Evolutionary conservation across 2,329 filamentous ascomycete genomes (phyloP), one percentile per base, ranked within the genome.

Genomic region (Myriosclerotinia scirpicola): DNA sequence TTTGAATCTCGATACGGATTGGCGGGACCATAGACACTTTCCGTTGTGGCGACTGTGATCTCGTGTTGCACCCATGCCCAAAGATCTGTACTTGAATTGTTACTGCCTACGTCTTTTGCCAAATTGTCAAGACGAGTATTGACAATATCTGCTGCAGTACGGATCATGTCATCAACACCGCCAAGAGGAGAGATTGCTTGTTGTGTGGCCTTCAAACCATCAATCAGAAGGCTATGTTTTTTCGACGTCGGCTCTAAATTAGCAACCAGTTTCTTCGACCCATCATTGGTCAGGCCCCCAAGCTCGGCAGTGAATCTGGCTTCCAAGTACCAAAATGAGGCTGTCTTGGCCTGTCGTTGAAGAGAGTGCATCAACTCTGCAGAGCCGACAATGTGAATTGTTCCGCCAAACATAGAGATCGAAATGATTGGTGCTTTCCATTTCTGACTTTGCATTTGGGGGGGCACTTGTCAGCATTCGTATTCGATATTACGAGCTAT

Each of bases 11-110:
- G 40, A 64, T 64, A 55, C 4, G 52, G 61, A 26, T 55, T 55
- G 15, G n/a, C 30, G 2, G 61, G 52, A 1, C 61, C 52, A 46
- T 55, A 64, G 15, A 64, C 52, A 14, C 40, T 54, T 30, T 64
- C 61, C 8, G 61, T 64, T 8, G 38, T 64, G 12, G 61, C 26
- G 26, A 64, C 26, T 20, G 61, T 55, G 17, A 64, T 55, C 46
- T 64, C 61, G 20, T 64, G 61, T 38, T 64, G 61, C 17, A 55
- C 40, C 61, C 61, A 64, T 26, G 22, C 40, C 61, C 52, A 64
- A 30, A 64, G 52, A 46, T 64, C 52, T 30, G 30, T 36, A 22
- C 5, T 36, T 12, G 9, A 4, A 8, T 17, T 48, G 5, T 26
- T 26, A 11, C 48, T 46, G n/a, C 59, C 30, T 36, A 3, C 20